Conservation (phyloP, 2,329 filamentous ascomycete genomes). For the Aspergillus uvarum region DNA sequence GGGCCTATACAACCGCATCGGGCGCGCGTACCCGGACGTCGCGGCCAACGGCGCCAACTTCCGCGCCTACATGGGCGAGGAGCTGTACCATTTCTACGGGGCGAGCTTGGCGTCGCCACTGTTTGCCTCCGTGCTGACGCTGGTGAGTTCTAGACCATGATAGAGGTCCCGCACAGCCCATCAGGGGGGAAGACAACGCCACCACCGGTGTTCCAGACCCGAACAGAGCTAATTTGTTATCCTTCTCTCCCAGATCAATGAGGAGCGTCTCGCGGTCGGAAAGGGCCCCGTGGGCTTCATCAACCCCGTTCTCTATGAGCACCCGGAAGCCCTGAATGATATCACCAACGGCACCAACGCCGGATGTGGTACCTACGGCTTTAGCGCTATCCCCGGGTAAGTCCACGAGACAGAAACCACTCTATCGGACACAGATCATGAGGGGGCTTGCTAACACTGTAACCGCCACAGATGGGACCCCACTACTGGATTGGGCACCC, state of each 20-base stretch:
- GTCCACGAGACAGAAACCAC: neutral
- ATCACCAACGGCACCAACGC: conserved; percentile 42
- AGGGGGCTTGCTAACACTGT: neutral
- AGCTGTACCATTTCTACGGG: conserved; percentile 26
- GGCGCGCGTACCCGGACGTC: conserved; percentile 53
- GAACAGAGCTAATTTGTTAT: neutral
- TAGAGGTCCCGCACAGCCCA: no score
- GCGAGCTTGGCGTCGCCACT: conserved; percentile 31
- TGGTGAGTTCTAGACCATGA: conserved; percentile 21
- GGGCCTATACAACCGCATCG: conserved; percentile 46
- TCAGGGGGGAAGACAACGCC: no score
- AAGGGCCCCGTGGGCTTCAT: conserved; percentile 54
- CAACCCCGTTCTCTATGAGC: conserved; percentile 47
- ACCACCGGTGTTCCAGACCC: neutral
- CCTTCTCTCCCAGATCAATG: conserved; percentile 41
- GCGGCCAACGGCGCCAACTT: conserved; percentile 45
- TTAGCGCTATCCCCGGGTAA: conserved; percentile 27
- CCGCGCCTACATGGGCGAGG: conserved; percentile 21
- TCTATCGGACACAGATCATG: neutral
- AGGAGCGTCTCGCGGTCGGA: conserved; percentile 47
- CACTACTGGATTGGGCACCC: conserved; percentile 34
- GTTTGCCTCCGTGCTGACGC: conserved; percentile 31
- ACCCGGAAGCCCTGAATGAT: conserved; percentile 40
- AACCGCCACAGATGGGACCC: conserved; percentile 28
- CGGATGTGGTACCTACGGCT: conserved; percentile 30